phyloP scores from a whole-genome alignment of 2,329 filamentous ascomycete genomes.

The Pestalotiopsis sp. region DNA sequence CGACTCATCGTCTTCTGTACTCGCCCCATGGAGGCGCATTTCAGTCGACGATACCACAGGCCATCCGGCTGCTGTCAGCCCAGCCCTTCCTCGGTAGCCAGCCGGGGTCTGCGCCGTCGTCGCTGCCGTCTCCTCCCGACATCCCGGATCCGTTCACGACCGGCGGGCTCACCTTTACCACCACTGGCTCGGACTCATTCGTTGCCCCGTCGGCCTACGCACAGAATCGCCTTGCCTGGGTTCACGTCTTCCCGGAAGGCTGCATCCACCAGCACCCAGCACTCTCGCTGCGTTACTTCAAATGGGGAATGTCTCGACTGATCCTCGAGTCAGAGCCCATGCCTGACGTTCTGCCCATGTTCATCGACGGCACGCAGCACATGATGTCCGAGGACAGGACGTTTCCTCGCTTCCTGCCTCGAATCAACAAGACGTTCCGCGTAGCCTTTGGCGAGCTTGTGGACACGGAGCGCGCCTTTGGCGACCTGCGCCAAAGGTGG shows the following conservation, averaged over 20 bases:
- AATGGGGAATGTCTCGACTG: slow-evolving; percentile 91
- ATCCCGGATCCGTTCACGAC: slow-evolving; percentile 57
- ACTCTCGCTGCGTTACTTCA: slow-evolving; percentile 90
- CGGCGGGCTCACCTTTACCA: slow-evolving; percentile 59
- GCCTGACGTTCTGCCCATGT: slow-evolving; percentile 90
- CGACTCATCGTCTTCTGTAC: slow-evolving; percentile 80
- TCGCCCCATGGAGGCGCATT: slow-evolving; percentile 83
- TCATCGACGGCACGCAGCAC: slow-evolving; percentile 85
- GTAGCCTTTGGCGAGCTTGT: slow-evolving; percentile 81
- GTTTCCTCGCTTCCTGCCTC: slow-evolving; percentile 81
- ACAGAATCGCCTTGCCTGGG: slow-evolving; percentile 75
- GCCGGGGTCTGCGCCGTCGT: slow-evolving; percentile 16
- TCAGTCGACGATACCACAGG: slow-evolving; percentile 86
- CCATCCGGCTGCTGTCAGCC: slow-evolving; percentile 78
- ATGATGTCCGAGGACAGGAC: slow-evolving; percentile 84
- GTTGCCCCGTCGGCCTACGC: slow-evolving; percentile 73
- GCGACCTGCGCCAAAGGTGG: slow-evolving; percentile 77
- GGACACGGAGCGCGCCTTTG: slow-evolving; percentile 75
- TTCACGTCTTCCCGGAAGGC: slow-evolving; percentile 96
- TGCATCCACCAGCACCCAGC: slow-evolving; percentile 86
- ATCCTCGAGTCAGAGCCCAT: slow-evolving; percentile 88
- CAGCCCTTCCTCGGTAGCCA: slow-evolving; percentile 45
- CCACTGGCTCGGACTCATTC: slow-evolving; percentile 67
- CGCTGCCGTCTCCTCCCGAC: slow-evolving; percentile 17
- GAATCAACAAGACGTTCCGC: slow-evolving; percentile 69